A percentile compares a stretch with the other conserved stretches of the same genome.
Conservation (phyloP, 2,329 filamentous ascomycete genomes). For the Fusarium agapanthi region DNA sequence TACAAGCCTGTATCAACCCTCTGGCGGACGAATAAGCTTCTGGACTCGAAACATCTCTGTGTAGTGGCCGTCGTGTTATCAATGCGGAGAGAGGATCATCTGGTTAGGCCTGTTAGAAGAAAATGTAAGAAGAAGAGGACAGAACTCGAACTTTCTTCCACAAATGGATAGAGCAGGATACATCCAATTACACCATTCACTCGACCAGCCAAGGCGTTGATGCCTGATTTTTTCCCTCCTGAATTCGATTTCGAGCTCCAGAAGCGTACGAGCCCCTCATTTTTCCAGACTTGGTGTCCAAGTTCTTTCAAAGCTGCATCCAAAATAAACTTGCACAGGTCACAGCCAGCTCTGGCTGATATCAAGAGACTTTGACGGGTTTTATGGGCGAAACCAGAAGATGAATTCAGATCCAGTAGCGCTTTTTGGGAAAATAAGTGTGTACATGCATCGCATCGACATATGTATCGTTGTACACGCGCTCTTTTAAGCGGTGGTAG, state of each 20-base stretch:
- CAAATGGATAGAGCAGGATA: background rate
- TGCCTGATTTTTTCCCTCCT: rapidly evolving
- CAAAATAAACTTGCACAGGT: background rate
- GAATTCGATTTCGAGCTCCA: rapidly evolving
- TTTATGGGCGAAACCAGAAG: background rate
- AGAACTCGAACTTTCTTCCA: rapidly evolving
- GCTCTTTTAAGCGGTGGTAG: background rate
- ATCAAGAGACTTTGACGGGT: rapidly evolving
- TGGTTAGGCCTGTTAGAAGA: rapidly evolving
- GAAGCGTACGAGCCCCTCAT: rapidly evolving
- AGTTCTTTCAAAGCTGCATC: rapidly evolving
- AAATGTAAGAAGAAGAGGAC: rapidly evolving
- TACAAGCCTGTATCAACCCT: rapidly evolving
- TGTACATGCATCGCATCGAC: background rate
- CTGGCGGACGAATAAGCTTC: rapidly evolving
- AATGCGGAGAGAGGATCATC: background rate
- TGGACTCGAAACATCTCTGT: background rate
- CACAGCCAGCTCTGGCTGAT: background rate
- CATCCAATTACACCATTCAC: rapidly evolving
- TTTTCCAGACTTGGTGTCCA: rapidly evolving
- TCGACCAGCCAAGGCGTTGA: rapidly evolving
- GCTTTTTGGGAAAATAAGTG: background rate
- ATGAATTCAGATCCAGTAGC: background rate
- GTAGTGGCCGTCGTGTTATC: background rate
- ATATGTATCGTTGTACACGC: rapidly evolving